A percentile compares a stretch with the other conserved stretches of the same genome.
phyloP scores from a whole-genome alignment of 176 grass and related monocot genomes.

The Areca catechu region DNA sequence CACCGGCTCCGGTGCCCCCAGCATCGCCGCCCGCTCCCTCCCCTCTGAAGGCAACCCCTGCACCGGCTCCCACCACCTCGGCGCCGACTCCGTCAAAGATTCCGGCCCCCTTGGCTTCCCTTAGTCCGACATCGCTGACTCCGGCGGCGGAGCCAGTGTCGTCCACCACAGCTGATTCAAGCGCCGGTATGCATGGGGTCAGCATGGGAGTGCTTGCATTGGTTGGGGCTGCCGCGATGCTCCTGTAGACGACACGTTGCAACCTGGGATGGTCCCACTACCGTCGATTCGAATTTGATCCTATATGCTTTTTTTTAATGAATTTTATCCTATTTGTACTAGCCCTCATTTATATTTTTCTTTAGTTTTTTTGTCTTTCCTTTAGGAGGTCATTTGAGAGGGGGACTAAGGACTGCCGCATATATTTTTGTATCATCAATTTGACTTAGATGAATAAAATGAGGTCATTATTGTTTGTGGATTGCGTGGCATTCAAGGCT shows the following conservation, averaged over 20 bases:
- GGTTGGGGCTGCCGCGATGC: constrained; percentile 15
- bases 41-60: not conserved
- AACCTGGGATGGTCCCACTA: not conserved
- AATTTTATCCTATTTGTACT: not conserved
- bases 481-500: no score
- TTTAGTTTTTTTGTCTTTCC: no score
- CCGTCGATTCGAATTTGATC: not conserved
- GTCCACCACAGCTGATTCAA: not conserved
- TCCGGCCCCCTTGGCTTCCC: not conserved
- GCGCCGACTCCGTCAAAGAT: constrained; percentile 5
- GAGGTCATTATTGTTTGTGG: no score
- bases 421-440: no score
- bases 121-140: not conserved
- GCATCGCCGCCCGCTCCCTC: constrained; percentile 10
- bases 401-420: no score
- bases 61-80: constrained; percentile 6
- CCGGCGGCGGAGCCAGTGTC: not conserved
- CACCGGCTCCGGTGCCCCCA: constrained; percentile 26
- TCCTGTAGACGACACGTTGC: constrained; percentile 18
- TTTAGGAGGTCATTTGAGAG: no score
- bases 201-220: constrained; percentile 12
- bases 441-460: no score
- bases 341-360: no score
- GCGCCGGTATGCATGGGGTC: not conserved
- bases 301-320: no score